A percentile compares a stretch with the other conserved stretches of the same genome.
These are phyloP conservation scores for Syzygium jambos DNA, from an alignment of 345 rosid species.

Conservation along the genomic window DNA sequence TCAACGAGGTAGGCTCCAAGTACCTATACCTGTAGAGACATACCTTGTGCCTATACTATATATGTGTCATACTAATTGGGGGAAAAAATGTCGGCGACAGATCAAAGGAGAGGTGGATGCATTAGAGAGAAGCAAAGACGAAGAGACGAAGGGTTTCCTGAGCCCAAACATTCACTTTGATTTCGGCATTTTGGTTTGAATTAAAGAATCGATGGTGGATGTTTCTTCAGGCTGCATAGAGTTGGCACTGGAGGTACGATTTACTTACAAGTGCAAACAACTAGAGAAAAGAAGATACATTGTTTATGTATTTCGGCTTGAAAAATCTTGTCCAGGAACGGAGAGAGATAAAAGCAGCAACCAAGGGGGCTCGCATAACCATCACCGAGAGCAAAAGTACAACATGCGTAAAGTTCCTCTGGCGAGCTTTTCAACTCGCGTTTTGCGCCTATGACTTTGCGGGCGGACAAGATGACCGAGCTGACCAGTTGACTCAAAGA, in stretches of 20 bases:
- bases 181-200: conserved; percentile 33
- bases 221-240: conserved; percentile 74
- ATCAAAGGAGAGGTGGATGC: conserved; percentile 47
- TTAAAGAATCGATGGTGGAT: conserved; percentile 64
- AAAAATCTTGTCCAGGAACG: conserved; percentile 23
- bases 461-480: conserved; percentile 66
- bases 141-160: conserved; percentile 40
- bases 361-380: background rate
- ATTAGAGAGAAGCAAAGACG: conserved; percentile 53
- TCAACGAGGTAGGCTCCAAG: conserved; percentile 28
- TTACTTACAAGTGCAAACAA: background rate
- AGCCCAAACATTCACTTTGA: conserved; percentile 43
- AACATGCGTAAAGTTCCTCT: conserved; percentile 32
- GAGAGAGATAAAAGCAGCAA: conserved; percentile 33
- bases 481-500: conserved; percentile 36
- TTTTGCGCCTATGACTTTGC: conserved; percentile 56
- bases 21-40: background rate
- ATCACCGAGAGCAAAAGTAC: background rate
- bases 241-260: conserved; percentile 44
- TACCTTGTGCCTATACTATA: background rate
- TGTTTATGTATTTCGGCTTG: background rate
- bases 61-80: too few relatives aligned
- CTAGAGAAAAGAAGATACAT: background rate
- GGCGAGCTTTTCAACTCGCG: conserved; percentile 67
- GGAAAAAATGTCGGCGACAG: conserved; percentile 1